Percentiles rank a stretch among this genome's conserved stretches.
phyloP scores from a whole-genome alignment of 1,139 yeast genomes.

The Blastobotrys illinoisensis region DNA sequence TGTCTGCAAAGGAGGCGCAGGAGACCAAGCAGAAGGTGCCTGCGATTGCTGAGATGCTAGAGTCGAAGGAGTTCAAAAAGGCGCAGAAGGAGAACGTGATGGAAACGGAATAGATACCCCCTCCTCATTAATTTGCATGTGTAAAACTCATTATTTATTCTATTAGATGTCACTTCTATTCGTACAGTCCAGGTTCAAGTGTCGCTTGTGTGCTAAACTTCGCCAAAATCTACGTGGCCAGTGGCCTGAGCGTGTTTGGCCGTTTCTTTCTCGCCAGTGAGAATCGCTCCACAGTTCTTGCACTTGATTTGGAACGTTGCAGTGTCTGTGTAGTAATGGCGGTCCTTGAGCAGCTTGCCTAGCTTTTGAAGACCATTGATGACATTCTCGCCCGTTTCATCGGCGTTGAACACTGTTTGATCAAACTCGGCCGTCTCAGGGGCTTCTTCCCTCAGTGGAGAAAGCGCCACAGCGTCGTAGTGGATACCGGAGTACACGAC shows the following conservation, averaged over 20 bases:
- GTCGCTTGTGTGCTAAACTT: constrained; percentile 38
- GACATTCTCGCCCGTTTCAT: constrained; percentile 32
- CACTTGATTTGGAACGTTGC: constrained; percentile 56
- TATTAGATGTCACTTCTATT: neutral
- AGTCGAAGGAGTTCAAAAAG: constrained; percentile 3
- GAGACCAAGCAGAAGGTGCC: constrained; percentile 10
- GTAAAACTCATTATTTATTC: neutral
- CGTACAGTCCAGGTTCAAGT: no score
- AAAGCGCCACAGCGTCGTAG: constrained; percentile 57
- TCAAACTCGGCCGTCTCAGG: constrained; percentile 32
- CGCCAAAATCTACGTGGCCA: constrained; percentile 64
- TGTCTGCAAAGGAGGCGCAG: constrained; percentile 32
- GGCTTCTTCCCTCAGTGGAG: constrained; percentile 29
- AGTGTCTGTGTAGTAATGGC: constrained; percentile 65
- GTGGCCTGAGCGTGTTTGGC: constrained; percentile 59
- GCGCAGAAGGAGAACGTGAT: constrained; percentile 6
- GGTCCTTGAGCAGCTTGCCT: constrained; percentile 43
- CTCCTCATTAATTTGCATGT: neutral
- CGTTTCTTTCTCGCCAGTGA: constrained; percentile 66
- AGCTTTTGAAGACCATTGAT: constrained; percentile 40
- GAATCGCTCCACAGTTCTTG: constrained; percentile 46
- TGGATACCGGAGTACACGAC: constrained; percentile 70
- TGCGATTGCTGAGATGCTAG: constrained; percentile 12
- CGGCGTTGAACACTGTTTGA: constrained; percentile 37
- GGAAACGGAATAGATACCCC: constrained; percentile 1